Evolutionary conservation across 2,329 filamentous ascomycete genomes (phyloP), one percentile per base, ranked within the genome.

Genomic region (Calonectria crousiana): DNA sequence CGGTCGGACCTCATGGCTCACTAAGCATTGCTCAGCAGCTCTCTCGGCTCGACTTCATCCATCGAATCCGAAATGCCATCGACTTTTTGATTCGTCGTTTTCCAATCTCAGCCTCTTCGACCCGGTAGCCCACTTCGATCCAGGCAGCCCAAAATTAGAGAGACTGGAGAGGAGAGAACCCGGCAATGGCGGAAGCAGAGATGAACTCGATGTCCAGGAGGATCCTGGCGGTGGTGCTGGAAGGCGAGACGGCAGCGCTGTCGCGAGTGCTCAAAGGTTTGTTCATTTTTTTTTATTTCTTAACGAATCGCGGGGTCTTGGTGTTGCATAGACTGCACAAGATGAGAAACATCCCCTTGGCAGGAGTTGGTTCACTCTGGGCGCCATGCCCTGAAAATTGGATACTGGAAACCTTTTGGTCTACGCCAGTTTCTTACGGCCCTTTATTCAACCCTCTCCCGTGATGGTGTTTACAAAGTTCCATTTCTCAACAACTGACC

Each of bases 171-270:
- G 44, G 58, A 56, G 58, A 56, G 13, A 52, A 38, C 3, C 36
- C 60, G 52, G 60, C 16, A 26, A 80, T 79, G 78, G 56, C 78
- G 41, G 78, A 80, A 51, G 67, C 41, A 53, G 76, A 72, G 44
- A 73, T 77, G 69, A 74, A 71, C 69, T 80, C 79, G 11, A 71
- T 70, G 34, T 81, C 79, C 14, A 86, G 90, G 66, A 86, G 92
- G 34, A 89, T 93, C 69, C 84, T 93, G 44, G 91, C 90, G 20
- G 88, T 93, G 6, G 89, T 87, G n/a, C 84, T 88, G 52, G 86
- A 85, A 71, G 86, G 84, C 44, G 87, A 87, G 71, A 86, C 83
- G 9, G 84, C 87, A 8, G 86, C 88, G 38, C 82, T 92, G 18
- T 84, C 85, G 73, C 84, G 84, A 30, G 83, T 93, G 14, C 84